Evolutionary conservation across 495 filamentous ascomycete species (phyloP), one percentile per base, ranked within the genome.

Genomic region (Xylaria palmicola): DNA sequence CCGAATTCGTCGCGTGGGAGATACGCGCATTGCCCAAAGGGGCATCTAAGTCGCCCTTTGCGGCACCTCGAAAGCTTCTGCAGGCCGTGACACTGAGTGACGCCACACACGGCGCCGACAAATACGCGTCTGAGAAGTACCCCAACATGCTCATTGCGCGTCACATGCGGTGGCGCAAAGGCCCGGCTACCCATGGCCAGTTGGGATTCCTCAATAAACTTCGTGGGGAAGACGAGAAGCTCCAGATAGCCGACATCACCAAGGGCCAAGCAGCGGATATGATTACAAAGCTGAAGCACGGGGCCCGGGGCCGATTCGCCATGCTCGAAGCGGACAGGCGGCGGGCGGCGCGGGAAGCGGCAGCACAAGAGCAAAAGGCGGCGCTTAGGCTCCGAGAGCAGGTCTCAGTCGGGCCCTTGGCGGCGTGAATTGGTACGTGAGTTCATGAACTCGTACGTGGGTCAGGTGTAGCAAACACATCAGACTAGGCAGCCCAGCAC

Each of bases 261-360:
- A 91, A 91, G 56, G 94, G 94, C 1, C 83, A 85, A 66, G 95
- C 94, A 32, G 82, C 81, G 19, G 94, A 98, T 75, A 91, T 97
- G 84, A 96, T 98, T 61, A 95, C 90, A 1, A 96, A 96, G 69
- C 65, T 97, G 59, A 91, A 87, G 65, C 87, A 90, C 70, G 94
- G 94, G 0, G 90, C 89, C 9, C 85, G 85, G 65, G 88, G 89
- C 10, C 80, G 83, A 37, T 93, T 88, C 65, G 74, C 82, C 6
- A 71, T 71, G 48, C 65, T 85, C 15, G 75, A 81, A 68, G 79
- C 77, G 0, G 74, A 75, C 17, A 81, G 75, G 71, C 81, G 73
- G 51, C 76, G 75, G 57, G 69, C 68, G 56, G 72, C 79, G 57
- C 78, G 71, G 61, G 70, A 74, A 48, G 67, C 52, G 32, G 70